Evolutionary conservation across 1,139 yeast genomes (phyloP), one percentile per base, ranked within the genome.

Genomic region (Taphrina deformans): DNA sequence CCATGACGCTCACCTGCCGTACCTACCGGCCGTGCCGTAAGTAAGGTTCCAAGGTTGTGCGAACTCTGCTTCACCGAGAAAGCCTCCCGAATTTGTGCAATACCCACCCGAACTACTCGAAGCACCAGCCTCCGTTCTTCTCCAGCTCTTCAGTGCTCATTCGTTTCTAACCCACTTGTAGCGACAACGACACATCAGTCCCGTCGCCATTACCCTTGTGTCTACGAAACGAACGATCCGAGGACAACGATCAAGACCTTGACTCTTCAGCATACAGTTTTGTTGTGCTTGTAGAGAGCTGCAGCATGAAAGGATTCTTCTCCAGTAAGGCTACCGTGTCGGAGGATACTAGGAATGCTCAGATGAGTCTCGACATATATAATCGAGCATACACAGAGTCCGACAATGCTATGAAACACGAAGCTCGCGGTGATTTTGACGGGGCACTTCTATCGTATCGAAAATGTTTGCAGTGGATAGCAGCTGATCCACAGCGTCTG

Each of bases 401-500:
- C 5, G 63, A 59, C 31, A 51, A 59, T 40, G 63, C 63, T 24
- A 59, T 59, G 63, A 59, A 59, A 38, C 55, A 59, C 40, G 63
- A 59, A 21, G 63, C 63, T 24, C 51, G 46, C 21, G 63, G 63
- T 24, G 63, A 59, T 21, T 59, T 59, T 23, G 46, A 40, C 16
- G 63, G 63, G 44, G 63, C 63, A n/a, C 50, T 59, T 1, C 40
- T 48, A 16, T 59, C 63, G 18, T 59, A 59, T 27, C 63, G 55
- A 12, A 48, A 50, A 40, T 59, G 63, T 16, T 40, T 59, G 26
- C 63, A 59, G 26, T 59, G 63, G 63, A 59, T 59, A 31, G 50
- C 55, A n/a, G 63, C 63, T 2, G 63, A 59, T 41, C 63, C 63
- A 14, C 63, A 59, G 33, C 38, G 63, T 5, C 63, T 59, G n/a